phyloP scores from a whole-genome alignment of 768 basidiomycete genomes.

The Saitozyma podzolica region DNA sequence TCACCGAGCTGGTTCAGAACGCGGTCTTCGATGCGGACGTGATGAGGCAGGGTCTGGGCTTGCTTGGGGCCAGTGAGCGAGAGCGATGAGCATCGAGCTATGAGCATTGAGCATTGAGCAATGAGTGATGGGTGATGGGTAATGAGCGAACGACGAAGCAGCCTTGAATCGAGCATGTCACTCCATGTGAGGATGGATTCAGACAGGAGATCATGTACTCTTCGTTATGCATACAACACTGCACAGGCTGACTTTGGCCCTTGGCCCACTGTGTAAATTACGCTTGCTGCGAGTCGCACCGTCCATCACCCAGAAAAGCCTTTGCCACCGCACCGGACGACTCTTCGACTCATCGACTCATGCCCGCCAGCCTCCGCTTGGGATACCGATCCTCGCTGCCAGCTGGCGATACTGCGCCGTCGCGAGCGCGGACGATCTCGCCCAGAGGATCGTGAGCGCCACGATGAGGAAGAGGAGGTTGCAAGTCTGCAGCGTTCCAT shows the following conservation, averaged over 20 bases:
- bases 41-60: constrained; percentile 20
- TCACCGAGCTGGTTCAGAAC: constrained; percentile 32
- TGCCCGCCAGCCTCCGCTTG: constrained; percentile 19
- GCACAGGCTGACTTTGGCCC: no score
- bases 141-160: no score
- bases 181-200: no score
- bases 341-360: neutral
- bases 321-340: no score
- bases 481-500: constrained; percentile 48
- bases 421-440: constrained; percentile 68
- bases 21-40: constrained; percentile 37
- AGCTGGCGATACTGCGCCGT: constrained; percentile 75
- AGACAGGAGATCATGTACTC: no score
- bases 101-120: no score
- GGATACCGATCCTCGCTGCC: constrained; percentile 79
- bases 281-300: no score
- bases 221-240: no score
- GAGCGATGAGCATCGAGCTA: neutral
- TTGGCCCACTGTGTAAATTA: no score
- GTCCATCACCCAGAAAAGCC: no score
- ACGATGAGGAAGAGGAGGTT: constrained; percentile 71
- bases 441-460: constrained; percentile 66
- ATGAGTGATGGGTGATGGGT: no score
- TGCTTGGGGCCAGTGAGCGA: neutral
- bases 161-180: no score